A percentile compares a stretch with the other conserved stretches of the same genome.
These are phyloP conservation scores for Globisporangium nodosum DNA, from an alignment of 352 stramenopile genomes.

Conservation along the genomic window DNA sequence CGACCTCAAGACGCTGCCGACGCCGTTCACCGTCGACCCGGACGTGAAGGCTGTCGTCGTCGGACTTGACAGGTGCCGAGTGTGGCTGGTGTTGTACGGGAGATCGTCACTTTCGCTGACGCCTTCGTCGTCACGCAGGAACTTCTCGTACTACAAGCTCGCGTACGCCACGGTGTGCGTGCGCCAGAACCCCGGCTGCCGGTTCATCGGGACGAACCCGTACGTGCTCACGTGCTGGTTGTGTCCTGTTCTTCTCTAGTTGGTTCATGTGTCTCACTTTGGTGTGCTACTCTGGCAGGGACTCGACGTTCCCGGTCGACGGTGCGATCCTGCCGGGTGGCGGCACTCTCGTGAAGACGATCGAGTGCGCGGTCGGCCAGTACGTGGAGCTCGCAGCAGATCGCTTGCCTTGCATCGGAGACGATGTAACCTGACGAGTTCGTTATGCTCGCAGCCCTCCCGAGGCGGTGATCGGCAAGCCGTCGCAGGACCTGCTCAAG, in stretches of 20 bases:
- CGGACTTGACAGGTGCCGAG: conserved; percentile 55
- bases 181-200: conserved; percentile 63
- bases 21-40: conserved; percentile 58
- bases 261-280: not conserved
- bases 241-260: no score
- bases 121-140: conserved; percentile 16
- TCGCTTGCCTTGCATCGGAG: not conserved
- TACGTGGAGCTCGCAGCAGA: conserved; percentile 17
- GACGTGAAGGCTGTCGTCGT: conserved; percentile 77
- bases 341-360: conserved; percentile 61
- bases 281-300: conserved; percentile 19
- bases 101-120: not conserved
- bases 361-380: conserved; percentile 62
- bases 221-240: conserved; percentile 18
- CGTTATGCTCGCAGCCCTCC: conserved; percentile 29
- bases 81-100: not conserved
- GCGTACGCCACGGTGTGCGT: conserved; percentile 71
- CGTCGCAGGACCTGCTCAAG: conserved; percentile 76
- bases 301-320: conserved; percentile 72
- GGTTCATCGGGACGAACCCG: conserved; percentile 83
- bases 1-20: conserved; percentile 62
- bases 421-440: not conserved
- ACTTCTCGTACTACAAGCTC: conserved; percentile 85
- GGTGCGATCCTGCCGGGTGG: conserved; percentile 67
- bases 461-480: conserved; percentile 76